Evolutionary conservation across 495 filamentous ascomycete genomes (phyloP), one percentile per base, ranked within the genome.

Genomic region (Hypoxylon cercidicola): DNA sequence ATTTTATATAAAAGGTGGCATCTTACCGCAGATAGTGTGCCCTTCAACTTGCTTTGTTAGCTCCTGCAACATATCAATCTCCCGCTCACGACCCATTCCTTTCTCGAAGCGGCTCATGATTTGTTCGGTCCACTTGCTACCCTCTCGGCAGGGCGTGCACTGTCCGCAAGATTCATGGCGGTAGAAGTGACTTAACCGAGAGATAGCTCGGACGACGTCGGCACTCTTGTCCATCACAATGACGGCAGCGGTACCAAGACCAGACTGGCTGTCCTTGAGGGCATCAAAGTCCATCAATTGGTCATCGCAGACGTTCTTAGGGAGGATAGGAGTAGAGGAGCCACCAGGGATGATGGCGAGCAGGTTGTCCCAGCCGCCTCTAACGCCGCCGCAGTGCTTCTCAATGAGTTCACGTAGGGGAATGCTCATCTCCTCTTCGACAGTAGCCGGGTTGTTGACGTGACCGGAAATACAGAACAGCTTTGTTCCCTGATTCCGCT

Each of bases 21-120:
- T 77, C 84, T 72, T 82, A 88, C 87, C 95, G 79, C 95, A 99
- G 64, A 99, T 99, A 12, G 95, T 97, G 81, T 98, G 95, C 13
- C 95, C 95, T 82, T 99, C 95, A 49, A 99, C 95, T 81, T 98
- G 96, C 84, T 98, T 98, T 53, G 95, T 99, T 60, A 99, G 80
- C 82, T 99, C 95, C 82, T 98, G 95, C 61, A 99, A 85, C 95
- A 99, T 99, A 77, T 99, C 95, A 75, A 99, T 99, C 79, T 99
- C 95, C 39, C 95, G 81, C 75, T 88, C 88, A 49, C 92, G 86
- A 51, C 90, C 95, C 73, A 91, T 85, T 54, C 95, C 95, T 76
- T 88, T 90, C 84, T 96, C 91, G 70, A 99, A 93, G 50, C 95
- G 89, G 76, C 90, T 81, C 95, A 99, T 99, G 76, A 99, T 97